phyloP scores from a whole-genome alignment of 306 rosid species.

The Astragalus glycyphyllos region DNA sequence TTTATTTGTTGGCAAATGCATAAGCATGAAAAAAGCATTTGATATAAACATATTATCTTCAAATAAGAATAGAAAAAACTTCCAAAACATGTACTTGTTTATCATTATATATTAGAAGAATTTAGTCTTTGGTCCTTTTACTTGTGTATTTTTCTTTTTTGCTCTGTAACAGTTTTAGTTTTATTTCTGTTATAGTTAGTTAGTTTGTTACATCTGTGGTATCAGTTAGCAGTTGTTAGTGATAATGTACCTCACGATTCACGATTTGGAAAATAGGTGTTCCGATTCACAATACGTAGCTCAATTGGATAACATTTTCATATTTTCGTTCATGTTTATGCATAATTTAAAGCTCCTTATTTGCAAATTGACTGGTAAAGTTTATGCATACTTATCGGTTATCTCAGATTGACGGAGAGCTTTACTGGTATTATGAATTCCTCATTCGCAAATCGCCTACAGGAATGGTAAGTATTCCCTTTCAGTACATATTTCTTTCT shows the following conservation, averaged over 20 bases:
- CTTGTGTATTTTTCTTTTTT: too few species aligned
- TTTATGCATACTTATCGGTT: slow-evolving; percentile 38
- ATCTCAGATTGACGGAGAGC: slow-evolving; percentile 79
- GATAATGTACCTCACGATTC: too few species aligned
- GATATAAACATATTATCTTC: slow-evolving; percentile 1
- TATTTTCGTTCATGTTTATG: neutral
- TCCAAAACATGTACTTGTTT: slow-evolving; percentile 13
- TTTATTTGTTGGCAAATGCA: slow-evolving; percentile 9
- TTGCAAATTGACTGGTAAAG: neutral
- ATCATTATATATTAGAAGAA: neutral
- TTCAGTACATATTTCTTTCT: neutral
- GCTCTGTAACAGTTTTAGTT: too few species aligned
- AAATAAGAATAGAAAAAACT: slow-evolving; percentile 30
- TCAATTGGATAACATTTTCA: neutral
- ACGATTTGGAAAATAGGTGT: too few species aligned
- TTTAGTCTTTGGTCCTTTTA: too few species aligned
- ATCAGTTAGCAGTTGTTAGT: too few species aligned
- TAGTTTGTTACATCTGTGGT: too few species aligned
- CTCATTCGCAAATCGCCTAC: slow-evolving; percentile 96
- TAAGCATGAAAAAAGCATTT: neutral
- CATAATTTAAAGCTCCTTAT: too few species aligned
- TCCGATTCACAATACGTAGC: too few species aligned
- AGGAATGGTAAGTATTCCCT: slow-evolving; percentile 54
- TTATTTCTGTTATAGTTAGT: too few species aligned
- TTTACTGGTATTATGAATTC: slow-evolving; percentile 90